phyloP scores from a whole-genome alignment of 345 rosid genomes.

The Balakata baccata region DNA sequence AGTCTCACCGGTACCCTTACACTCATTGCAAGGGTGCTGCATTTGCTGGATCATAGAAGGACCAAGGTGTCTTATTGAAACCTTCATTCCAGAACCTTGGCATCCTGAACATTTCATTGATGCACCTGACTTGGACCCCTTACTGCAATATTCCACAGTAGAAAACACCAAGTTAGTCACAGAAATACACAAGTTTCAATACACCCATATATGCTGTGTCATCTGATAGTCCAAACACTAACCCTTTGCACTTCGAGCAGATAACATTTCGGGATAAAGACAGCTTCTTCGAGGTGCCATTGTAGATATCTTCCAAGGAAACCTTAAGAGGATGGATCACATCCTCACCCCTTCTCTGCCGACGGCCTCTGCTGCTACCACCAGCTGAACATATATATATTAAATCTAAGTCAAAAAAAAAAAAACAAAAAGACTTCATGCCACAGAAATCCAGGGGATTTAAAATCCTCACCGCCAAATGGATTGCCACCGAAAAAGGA shows the following conservation, averaged over 20 bases:
- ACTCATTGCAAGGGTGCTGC: constrained; percentile 47
- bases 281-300: constrained; percentile 76
- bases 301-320: constrained; percentile 76
- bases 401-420: neutral
- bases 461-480: constrained; percentile 46
- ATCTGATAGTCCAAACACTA: constrained; percentile 12
- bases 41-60: constrained; percentile 44
- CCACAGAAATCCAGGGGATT: neutral
- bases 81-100: constrained; percentile 42
- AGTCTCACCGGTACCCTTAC: constrained; percentile 40
- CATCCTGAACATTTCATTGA: constrained; percentile 39
- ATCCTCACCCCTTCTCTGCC: constrained; percentile 93
- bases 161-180: neutral
- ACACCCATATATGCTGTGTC: neutral
- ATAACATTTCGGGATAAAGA: constrained; percentile 70
- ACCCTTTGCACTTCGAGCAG: constrained; percentile 93
- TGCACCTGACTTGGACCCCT: constrained; percentile 41
- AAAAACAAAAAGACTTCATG: too few species aligned
- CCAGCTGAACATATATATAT: constrained; percentile 33
- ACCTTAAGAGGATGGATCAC: constrained; percentile 85
- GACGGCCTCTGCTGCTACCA: constrained; percentile 79
- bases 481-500: constrained; percentile 79
- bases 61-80: constrained; percentile 41
- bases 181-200: neutral
- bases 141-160: constrained; percentile 18